These are phyloP conservation scores for Ophiocordyceps polyrhachis-furcata DNA, from an alignment of 2,329 filamentous ascomycete genomes.

Conservation along the genomic window DNA sequence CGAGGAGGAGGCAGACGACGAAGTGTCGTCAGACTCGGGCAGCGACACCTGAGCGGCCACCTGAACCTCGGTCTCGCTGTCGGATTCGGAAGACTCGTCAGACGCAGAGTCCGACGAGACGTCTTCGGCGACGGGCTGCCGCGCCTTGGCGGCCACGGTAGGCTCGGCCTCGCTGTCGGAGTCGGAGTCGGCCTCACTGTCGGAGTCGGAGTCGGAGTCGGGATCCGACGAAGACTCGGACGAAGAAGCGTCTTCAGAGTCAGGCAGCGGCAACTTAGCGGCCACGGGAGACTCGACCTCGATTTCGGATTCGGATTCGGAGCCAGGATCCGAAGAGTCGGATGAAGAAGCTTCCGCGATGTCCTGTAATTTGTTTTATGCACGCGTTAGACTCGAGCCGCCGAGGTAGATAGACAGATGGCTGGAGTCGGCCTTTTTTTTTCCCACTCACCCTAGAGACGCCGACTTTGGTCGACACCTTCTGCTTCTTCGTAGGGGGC, in stretches of 20 bases:
- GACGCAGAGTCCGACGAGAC: slow-evolving; percentile 14
- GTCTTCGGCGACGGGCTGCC: slow-evolving; percentile 16
- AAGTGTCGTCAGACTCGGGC: slow-evolving; percentile 21
- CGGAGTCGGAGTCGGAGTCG: slow-evolving; percentile 19
- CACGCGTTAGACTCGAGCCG: no score
- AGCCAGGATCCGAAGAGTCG: slow-evolving; percentile 9
- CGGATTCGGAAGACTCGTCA: slow-evolving; percentile 7
- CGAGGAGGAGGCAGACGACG: slow-evolving; percentile 7
- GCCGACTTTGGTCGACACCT: no score
- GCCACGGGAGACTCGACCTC: slow-evolving; percentile 23
- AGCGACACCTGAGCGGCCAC: slow-evolving; percentile 22
- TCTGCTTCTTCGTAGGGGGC: no score
- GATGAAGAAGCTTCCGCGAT: no score
- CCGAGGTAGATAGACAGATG: no score
- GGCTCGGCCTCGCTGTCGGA: slow-evolving; percentile 29
- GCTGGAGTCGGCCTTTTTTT: no score
- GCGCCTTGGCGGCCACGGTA: slow-evolving; percentile 28
- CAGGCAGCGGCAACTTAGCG: slow-evolving; percentile 31
- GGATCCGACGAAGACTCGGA: slow-evolving; percentile 11
- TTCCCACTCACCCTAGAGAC: no score
- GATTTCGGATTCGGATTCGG: slow-evolving; percentile 21
- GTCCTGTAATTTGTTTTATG: no score
- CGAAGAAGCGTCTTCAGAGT: slow-evolving; percentile 12
- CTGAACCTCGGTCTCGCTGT: slow-evolving; percentile 12
- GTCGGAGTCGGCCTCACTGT: slow-evolving; percentile 25